These are phyloP conservation scores for Stagonosporopsis chrysanthemi DNA, from an alignment of 2,329 filamentous ascomycete species.

Conservation along the genomic window DNA sequence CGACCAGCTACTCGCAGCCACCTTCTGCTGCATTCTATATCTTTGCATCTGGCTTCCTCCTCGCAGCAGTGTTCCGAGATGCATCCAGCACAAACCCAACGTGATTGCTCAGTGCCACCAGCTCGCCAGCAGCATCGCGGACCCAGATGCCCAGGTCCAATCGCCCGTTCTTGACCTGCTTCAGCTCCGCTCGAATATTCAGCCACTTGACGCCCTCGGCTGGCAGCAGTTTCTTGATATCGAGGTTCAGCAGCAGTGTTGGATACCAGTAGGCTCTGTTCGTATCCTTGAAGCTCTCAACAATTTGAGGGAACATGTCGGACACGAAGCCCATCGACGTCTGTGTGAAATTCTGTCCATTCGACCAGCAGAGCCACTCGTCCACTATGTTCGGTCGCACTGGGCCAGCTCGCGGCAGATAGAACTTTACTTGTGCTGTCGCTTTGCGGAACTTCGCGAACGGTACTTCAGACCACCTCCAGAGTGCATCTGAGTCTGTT, in stretches of 20 bases:
- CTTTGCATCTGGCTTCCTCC: slow-evolving; percentile 51
- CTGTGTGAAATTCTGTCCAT: slow-evolving; percentile 69
- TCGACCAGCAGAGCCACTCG: slow-evolving; percentile 71
- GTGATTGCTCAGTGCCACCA: slow-evolving; percentile 74
- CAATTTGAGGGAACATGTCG: slow-evolving; percentile 73
- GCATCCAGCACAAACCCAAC: slow-evolving; percentile 69
- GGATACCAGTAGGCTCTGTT: slow-evolving; percentile 71
- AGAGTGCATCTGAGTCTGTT: slow-evolving; percentile 57
- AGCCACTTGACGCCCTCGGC: slow-evolving; percentile 75
- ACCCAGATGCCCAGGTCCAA: slow-evolving; percentile 78
- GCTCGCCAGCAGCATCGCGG: slow-evolving; percentile 67
- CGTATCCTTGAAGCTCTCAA: slow-evolving; percentile 58
- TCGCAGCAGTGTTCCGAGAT: slow-evolving; percentile 67
- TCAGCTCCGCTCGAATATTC: slow-evolving; percentile 69
- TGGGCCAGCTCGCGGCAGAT: slow-evolving; percentile 59
- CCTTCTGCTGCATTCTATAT: slow-evolving; percentile 32
- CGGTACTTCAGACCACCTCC: slow-evolving; percentile 57
- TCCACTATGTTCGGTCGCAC: slow-evolving; percentile 58
- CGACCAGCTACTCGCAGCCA: not conserved
- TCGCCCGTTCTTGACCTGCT: slow-evolving; percentile 72
- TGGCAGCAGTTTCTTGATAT: slow-evolving; percentile 77
- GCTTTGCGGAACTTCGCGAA: slow-evolving; percentile 59
- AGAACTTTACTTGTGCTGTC: slow-evolving; percentile 59
- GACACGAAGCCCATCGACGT: slow-evolving; percentile 69
- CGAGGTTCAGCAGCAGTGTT: slow-evolving; percentile 76